Evolutionary conservation across 495 filamentous ascomycete species (phyloP), one percentile per base, ranked within the genome.

Genomic region (Lasiosphaeria hispida): DNA sequence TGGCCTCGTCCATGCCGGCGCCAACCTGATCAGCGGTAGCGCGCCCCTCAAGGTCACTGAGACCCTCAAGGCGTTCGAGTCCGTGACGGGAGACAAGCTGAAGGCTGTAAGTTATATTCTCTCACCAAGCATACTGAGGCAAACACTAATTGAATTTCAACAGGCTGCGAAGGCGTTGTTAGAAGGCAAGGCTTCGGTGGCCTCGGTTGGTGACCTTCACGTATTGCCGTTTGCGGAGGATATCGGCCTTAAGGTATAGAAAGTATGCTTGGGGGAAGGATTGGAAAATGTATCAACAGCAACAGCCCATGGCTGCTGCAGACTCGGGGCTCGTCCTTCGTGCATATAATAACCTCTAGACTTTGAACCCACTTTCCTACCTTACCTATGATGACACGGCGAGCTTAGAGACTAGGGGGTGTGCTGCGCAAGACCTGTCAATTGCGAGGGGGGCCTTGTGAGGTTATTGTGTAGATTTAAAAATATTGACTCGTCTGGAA

Each of bases 171-270:
- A 92, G 76, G 79, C 86, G 63, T 81, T 96, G 66, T 80, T 97
- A 51, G 86, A 90, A 38, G 85, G 86, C 72, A 97, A 92, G 82
- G 91, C 93, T 30, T 87, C 91, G 38, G 87, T 96, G 56, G 86
- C 88, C 52, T 80, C 89, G 48, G 91, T 96, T 53, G 92, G 94
- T 63, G 93, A 99, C 68, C 77, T 97, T 57, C 83, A 87, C 75
- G 79, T 89, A 65, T 82, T 99, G 62, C 94, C 95, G 18, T 97
- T 87, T 70, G 92, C 90, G 53, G 91, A 93, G 77, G 93, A 97
- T 64, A 78, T 99, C 66, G 94, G 93, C 40, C 81, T 99, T 72
- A 90, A 87, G 71, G 90, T 96, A 80, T 97, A 92, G 82, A 81
- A 52, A 38, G 49, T 58, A 53, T 51, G 36, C 39, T 44, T 59